Conservation (phyloP, 805 yeast species). For the Kuraishia capsulata region DNA sequence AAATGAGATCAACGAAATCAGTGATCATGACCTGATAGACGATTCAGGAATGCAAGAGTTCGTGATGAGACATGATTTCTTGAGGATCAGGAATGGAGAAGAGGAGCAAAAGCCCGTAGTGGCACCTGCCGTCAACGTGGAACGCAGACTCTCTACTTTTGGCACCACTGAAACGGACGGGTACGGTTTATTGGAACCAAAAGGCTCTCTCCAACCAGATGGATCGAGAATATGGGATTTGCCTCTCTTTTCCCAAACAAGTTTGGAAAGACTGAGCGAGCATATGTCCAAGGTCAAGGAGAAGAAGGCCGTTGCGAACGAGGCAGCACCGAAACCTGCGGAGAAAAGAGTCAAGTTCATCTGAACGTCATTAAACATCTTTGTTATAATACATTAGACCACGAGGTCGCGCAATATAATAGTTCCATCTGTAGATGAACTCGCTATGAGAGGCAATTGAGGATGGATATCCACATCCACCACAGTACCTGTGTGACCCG, state of each 20-base stretch:
- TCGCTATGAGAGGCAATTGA: constrained; percentile 25
- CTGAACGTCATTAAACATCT: neutral
- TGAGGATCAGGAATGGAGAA: constrained; percentile 22
- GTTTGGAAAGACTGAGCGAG: constrained; percentile 17
- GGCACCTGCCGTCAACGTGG: constrained; percentile 13
- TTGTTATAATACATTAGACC: constrained; percentile 8
- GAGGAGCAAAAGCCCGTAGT: constrained; percentile 27
- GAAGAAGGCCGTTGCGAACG: no score
- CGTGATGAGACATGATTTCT: constrained; percentile 40
- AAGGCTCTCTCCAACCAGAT: constrained; percentile 9
- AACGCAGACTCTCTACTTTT: constrained; percentile 2
- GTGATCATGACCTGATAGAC: constrained; percentile 34
- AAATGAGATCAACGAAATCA: constrained; percentile 10
- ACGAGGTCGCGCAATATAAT: constrained; percentile 39
- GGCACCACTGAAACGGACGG: neutral
- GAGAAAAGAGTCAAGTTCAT: neutral
- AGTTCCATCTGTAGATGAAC: constrained; percentile 49
- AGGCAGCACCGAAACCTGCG: no score
- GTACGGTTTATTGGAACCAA: constrained; percentile 12
- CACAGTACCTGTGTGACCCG: constrained; percentile 57
- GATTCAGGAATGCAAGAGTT: constrained; percentile 50
- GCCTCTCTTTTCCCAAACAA: constrained; percentile 25
- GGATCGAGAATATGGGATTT: constrained; percentile 20
- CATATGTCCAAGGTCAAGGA: constrained; percentile 9
- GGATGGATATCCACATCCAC: constrained; percentile 53